A percentile compares a stretch with the other conserved stretches of the same genome.
Evolutionary conservation across 2,329 filamentous ascomycete genomes (phyloP).

Genomic region (Venturia pyrina): DNA sequence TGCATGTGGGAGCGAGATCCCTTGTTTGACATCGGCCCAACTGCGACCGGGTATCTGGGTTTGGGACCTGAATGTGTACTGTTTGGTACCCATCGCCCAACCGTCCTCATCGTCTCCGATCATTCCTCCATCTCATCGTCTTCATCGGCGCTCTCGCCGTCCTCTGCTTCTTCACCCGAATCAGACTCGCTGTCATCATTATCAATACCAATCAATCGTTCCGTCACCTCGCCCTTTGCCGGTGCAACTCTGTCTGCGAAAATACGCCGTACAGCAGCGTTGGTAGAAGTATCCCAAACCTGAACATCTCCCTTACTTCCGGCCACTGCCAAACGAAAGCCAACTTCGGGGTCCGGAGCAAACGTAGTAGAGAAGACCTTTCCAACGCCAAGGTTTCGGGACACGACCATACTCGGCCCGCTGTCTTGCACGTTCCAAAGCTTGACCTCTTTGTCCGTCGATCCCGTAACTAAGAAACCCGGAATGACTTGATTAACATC

Average conservation of each 20-base stretch:
- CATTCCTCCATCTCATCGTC: slow-evolving; percentile 22
- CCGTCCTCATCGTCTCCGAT: neutral
- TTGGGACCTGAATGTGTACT: neutral
- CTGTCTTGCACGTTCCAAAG: slow-evolving; percentile 81
- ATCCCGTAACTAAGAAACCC: slow-evolving; percentile 87
- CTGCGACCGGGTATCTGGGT: neutral
- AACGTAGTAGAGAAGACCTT: slow-evolving; percentile 90
- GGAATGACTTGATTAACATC: slow-evolving; percentile 85
- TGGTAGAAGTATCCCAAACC: slow-evolving; percentile 95
- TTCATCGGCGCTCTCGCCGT: slow-evolving; percentile 20
- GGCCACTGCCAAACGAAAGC: slow-evolving; percentile 84
- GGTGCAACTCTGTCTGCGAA: slow-evolving; percentile 58
- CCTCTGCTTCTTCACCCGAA: slow-evolving; percentile 46
- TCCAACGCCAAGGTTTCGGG: slow-evolving; percentile 84
- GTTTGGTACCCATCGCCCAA: neutral
- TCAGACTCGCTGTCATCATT: slow-evolving; percentile 56
- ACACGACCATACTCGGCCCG: slow-evolving; percentile 83
- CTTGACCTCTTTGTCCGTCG: slow-evolving; percentile 90
- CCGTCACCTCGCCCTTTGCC: slow-evolving; percentile 46
- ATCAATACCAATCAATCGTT: slow-evolving; percentile 67
- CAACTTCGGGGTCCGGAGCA: slow-evolving; percentile 80
- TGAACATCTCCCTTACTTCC: slow-evolving; percentile 89
- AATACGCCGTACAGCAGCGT: slow-evolving; percentile 70
- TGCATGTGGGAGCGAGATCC: neutral
- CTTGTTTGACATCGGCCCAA: neutral